These are phyloP conservation scores for Pleurotus tuber-regium DNA, from an alignment of 768 basidiomycete species.

Conservation along the genomic window DNA sequence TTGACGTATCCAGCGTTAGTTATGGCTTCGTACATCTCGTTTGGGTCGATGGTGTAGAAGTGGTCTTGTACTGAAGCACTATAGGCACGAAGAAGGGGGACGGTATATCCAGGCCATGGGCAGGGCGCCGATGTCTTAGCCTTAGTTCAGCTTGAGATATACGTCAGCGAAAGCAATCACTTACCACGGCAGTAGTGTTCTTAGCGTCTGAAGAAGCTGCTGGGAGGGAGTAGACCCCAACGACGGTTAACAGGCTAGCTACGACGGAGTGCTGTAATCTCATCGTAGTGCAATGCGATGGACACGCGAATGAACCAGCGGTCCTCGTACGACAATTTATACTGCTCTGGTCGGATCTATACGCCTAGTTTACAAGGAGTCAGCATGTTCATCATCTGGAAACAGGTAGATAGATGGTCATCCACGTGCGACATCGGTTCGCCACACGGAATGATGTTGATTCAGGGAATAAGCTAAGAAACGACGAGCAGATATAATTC, in stretches of 20 bases:
- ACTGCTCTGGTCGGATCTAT: no score
- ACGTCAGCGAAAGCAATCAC: not conserved
- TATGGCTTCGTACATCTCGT: not conserved
- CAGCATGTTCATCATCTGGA: no score
- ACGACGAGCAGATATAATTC: no score
- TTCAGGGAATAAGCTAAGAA: no score
- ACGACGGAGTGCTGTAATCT: not conserved
- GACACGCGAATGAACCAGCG: no score
- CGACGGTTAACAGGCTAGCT: not conserved
- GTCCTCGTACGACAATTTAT: no score
- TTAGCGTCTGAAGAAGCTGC: not conserved
- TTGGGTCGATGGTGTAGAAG: not conserved
- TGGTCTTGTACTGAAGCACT: conserved; percentile 1
- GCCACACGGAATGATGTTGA: no score
- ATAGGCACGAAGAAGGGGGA: not conserved
- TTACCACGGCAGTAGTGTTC: not conserved
- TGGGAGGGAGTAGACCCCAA: not conserved
- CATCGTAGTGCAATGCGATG: not conserved
- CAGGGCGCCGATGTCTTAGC: not conserved
- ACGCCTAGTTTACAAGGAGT: no score
- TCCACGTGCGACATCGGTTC: no score
- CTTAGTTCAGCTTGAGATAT: not conserved
- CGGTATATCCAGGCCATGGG: not conserved
- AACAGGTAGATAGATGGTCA: no score
- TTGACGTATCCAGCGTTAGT: not conserved